Base-by-base conservation (phyloP, 2,329 filamentous ascomycete species). In the Colletotrichum tanaceti region DNA sequence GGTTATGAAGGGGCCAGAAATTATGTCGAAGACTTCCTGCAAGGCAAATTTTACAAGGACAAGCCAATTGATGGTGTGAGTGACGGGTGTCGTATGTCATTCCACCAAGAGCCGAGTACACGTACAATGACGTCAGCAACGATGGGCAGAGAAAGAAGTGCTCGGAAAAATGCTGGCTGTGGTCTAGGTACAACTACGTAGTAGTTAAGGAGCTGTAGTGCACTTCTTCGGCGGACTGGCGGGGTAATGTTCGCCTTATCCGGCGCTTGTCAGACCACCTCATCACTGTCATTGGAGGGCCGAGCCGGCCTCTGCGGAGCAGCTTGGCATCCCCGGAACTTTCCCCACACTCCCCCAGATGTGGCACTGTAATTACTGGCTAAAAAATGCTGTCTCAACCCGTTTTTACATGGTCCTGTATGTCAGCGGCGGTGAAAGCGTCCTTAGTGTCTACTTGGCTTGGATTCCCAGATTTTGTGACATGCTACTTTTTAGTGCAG, bases 31-130 rank as follows among this genome's bases (percentile, higher is more conserved):
- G 58, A n/a, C 16, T 16, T 43, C 28, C 18, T 52, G 58, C 35
- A 52, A 10, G 22, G 46, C 28, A 50, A 49, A 14, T 28, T 14
- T 5, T 35, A 39, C 53, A 28, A 22, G 44, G 39, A 22, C 22
- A 46, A 41, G 46, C 43, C 28, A 54, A 18, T 38, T 35, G 44
- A 11, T 38, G 16, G 57, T 49, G 44, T 65, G 54, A 50, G 62
- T 68, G 66, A 68, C 63, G 55, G n/a, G 46, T 14, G 10, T 57
- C 20, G 50, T 57, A 65, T 68, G 66, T 68, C 66, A 68, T 65
- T 35, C 24, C 55, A 43, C 49, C 57, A 14, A 14, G 32, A 59
- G 32, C 49, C 16, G 46, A 28, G 44, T 55, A 39, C 18, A 28
- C 28, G 38, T 55, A 39, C 14, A 28, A 50, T 68, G 66, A 68